Base-by-base conservation (phyloP, 306 rosid species). In the Malus sylvestris region DNA sequence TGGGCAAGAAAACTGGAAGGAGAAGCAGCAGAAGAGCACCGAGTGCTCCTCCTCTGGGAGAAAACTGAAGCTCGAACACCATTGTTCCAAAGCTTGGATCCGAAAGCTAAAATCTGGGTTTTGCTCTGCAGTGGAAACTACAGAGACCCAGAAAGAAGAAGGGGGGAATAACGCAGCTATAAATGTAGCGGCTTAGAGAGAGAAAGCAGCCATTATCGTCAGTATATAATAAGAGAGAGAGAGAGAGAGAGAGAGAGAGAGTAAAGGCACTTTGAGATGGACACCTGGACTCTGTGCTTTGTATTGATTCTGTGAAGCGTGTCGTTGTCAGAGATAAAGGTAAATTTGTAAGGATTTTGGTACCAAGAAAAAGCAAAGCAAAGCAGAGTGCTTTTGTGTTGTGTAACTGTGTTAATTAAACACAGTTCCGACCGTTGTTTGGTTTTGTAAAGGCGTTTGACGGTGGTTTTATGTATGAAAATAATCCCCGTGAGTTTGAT, bases 1-100 rank as follows among this genome's bases (percentile, higher is more conserved):
- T 71, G 46, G 97, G 91, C 68, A 85, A 82, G 75, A 87, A 82
- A 85, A 83, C 40, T 2, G 96, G 93, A 40, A 84, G 86, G 19
- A 90, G 81, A 69, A 91, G 81, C 51, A 90, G 77, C 58, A 84
- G 57, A 62, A 88, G 71, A 62, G 85, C 93, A 71, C 77, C 81
- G 35, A 85, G 46, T 74, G 88, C 78, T 62, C 79, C 78, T 70
- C 67, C 78, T 82, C 82, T 81, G 33, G 55, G 81, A 64, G 75
- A 51, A 51, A 15, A 40, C 68, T 72, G n/a, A 40, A 79, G 82
- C 86, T 84, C 84, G 89, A 84, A 70, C 57, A 32, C 84, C 58
- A 59, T 23, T 78, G 15, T 64, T 65, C 74, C 67, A 42, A 82
- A 72, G 63, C 66, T 71, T 40, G 29, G 84, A 93, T 84, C 89